These are phyloP conservation scores for Xenosphaeropsis pyriputrescens DNA, from an alignment of 2,329 filamentous ascomycete species.

Conservation along the genomic window DNA sequence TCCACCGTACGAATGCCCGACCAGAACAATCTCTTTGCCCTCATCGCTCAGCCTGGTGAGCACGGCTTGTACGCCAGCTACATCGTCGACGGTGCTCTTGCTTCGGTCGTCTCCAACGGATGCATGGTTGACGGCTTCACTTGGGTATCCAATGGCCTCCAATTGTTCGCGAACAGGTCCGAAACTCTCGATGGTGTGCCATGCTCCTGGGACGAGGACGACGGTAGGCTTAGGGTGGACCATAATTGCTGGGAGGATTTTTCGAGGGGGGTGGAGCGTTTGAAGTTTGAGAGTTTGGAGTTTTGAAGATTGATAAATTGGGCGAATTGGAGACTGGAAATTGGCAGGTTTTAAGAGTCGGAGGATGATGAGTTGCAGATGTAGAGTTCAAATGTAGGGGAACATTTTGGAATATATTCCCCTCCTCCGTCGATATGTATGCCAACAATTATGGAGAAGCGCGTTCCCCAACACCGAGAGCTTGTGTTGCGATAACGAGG, in stretches of 20 bases:
- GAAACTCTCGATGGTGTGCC: constrained; percentile 10
- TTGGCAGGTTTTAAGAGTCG: too few species aligned
- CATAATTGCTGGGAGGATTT: constrained; percentile 1
- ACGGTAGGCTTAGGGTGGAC: constrained; percentile 9
- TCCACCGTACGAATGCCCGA: constrained; percentile 25
- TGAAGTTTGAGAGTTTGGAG: too few species aligned
- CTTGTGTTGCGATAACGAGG: too few species aligned
- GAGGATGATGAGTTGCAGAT: too few species aligned
- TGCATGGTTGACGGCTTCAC: constrained; percentile 7
- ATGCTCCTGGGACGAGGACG: constrained; percentile 13
- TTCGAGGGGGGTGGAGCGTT: constrained; percentile 1
- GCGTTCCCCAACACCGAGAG: too few species aligned
- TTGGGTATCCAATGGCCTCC: constrained; percentile 7
- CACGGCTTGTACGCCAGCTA: constrained; percentile 20
- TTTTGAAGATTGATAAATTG: too few species aligned
- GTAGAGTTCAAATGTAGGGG: too few species aligned
- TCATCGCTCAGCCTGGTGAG: constrained; percentile 20
- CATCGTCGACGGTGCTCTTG: constrained; percentile 13
- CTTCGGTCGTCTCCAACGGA: constrained; percentile 7
- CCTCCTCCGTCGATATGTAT: too few species aligned
- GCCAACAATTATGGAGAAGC: too few species aligned
- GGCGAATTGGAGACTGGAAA: too few species aligned
- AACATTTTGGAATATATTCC: too few species aligned
- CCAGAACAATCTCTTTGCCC: constrained; percentile 22
- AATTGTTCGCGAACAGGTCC: constrained; percentile 6